These are phyloP conservation scores for Cucurbita ficifolia DNA, from an alignment of 306 rosid species.

Conservation along the genomic window DNA sequence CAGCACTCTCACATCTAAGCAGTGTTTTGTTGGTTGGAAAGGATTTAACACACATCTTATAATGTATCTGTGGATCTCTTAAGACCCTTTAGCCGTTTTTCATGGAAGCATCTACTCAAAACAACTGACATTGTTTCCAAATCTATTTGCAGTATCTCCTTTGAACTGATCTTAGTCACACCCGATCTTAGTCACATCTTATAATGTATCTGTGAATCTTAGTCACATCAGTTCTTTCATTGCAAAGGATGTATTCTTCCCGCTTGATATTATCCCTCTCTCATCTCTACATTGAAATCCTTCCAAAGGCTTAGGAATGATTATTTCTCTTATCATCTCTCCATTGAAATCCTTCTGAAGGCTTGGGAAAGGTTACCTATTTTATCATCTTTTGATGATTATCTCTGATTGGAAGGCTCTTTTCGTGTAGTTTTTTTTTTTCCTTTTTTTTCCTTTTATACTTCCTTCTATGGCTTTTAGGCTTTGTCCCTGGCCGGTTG, in stretches of 20 bases:
- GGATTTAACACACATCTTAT: neutral
- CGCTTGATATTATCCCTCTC: neutral
- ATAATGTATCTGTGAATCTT: no score
- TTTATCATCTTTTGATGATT: neutral
- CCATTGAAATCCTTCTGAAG: neutral
- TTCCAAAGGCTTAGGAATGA: neutral
- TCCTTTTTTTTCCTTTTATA: no score
- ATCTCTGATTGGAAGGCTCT: neutral
- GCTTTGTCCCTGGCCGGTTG: neutral
- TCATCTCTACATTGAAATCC: neutral
- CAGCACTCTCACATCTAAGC: neutral
- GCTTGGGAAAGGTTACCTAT: neutral
- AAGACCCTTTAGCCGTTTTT: neutral
- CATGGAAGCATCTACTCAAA: neutral
- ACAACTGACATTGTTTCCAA: neutral
- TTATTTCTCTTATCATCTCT: neutral
- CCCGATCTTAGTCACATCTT: neutral
- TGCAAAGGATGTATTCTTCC: neutral
- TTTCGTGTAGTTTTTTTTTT: neutral
- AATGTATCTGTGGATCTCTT: neutral
- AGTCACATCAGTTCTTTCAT: neutral
- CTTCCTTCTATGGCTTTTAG: neutral
- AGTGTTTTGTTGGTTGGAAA: neutral
- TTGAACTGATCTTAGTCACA: neutral
- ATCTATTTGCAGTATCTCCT: neutral